These are phyloP conservation scores for Dendryphion nanum DNA, from an alignment of 2,329 filamentous ascomycete species.

Conservation along the genomic window DNA sequence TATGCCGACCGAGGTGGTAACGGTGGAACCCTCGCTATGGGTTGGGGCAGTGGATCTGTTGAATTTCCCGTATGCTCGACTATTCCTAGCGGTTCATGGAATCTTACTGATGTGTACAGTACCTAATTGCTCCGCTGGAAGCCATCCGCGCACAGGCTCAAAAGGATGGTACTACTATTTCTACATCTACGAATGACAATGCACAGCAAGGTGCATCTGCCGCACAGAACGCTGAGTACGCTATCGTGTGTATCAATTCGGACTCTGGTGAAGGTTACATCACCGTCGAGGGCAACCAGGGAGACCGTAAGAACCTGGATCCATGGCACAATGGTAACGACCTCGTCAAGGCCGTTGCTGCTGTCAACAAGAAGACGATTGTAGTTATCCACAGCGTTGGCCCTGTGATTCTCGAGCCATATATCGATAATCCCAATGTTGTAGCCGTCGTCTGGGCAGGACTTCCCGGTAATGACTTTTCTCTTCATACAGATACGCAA, in stretches of 20 bases:
- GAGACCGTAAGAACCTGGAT: constrained; percentile 50
- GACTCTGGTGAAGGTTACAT: constrained; percentile 52
- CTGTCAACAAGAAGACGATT: constrained; percentile 37
- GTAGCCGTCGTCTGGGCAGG: constrained; percentile 42
- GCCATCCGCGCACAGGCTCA: constrained; percentile 41
- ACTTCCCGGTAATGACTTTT: constrained; percentile 28
- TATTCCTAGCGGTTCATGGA: neutral
- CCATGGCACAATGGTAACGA: constrained; percentile 47
- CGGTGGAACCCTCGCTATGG: constrained; percentile 65
- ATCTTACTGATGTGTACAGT: constrained; percentile 19
- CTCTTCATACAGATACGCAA: neutral
- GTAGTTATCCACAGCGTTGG: constrained; percentile 41
- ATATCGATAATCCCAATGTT: constrained; percentile 37
- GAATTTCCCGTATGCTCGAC: constrained; percentile 27
- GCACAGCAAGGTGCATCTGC: constrained; percentile 36
- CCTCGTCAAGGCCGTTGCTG: constrained; percentile 39
- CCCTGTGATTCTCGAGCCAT: constrained; percentile 35
- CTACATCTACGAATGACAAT: constrained; percentile 40
- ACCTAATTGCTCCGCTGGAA: constrained; percentile 45
- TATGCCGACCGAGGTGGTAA: constrained; percentile 65
- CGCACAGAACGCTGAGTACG: constrained; percentile 36
- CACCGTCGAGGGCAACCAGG: constrained; percentile 45
- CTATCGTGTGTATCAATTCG: constrained; percentile 50
- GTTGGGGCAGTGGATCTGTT: constrained; percentile 62
- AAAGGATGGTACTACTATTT: constrained; percentile 39